Conservation (phyloP, 257 asterid genomes). For the Verbascum thapsus region DNA sequence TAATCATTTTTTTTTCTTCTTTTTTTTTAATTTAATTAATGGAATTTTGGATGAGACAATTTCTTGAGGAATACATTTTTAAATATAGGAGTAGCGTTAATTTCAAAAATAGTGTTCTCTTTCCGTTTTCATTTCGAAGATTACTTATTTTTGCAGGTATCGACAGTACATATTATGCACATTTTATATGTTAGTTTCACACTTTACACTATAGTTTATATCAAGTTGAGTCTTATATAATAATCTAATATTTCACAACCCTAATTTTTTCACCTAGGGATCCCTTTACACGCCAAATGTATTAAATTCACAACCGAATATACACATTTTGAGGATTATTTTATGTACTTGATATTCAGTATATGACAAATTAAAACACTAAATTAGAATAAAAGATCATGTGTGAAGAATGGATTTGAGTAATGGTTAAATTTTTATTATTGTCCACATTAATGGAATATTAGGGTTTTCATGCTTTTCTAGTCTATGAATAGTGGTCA, state of each 20-base stretch:
- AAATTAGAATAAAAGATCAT: too few species aligned
- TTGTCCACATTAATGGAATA: not conserved
- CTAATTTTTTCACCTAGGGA: too few species aligned
- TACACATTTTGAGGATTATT: too few species aligned
- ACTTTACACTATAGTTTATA: too few species aligned
- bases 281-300: too few species aligned
- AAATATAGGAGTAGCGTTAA: constrained; percentile 34
- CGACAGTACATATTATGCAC: not conserved
- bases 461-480: not conserved
- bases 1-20: not conserved
- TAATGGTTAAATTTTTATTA: too few species aligned
- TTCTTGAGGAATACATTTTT: constrained; percentile 32
- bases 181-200: not conserved
- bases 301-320: too few species aligned
- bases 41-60: constrained; percentile 27
- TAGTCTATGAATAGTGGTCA: too few species aligned
- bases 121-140: constrained; percentile 19
- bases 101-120: constrained; percentile 26
- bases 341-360: too few species aligned
- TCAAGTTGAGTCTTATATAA: too few species aligned
- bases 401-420: not conserved
- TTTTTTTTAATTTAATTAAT: not conserved
- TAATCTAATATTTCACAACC: too few species aligned
- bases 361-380: too few species aligned
- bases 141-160: constrained; percentile 29